Base-by-base conservation (phyloP, 2,329 filamentous ascomycete species). In the Remersonia thermophila region DNA sequence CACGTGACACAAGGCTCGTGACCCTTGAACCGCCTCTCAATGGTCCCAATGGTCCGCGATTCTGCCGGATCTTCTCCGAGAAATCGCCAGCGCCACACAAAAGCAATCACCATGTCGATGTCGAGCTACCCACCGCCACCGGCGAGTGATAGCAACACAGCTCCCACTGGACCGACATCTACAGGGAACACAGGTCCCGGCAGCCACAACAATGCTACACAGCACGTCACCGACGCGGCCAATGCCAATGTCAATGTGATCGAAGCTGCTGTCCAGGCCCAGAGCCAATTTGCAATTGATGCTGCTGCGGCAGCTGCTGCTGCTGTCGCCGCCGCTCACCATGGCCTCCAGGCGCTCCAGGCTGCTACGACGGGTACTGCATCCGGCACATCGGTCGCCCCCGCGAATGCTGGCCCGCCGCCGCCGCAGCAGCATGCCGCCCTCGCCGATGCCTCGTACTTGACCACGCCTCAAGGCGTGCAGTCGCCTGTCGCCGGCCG, bases 11-110 rank as follows among this genome's bases (percentile, higher is more conserved):
- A n/a, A n/a, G n/a, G n/a, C n/a, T n/a, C n/a, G n/a, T n/a, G n/a
- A n/a, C n/a, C n/a, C n/a, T n/a, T n/a, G n/a, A n/a, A n/a, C n/a
- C n/a, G n/a, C n/a, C n/a, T n/a, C n/a, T n/a, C n/a, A n/a, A n/a
- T n/a, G n/a, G n/a, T 23, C 9, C 20, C 20, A 6, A 5, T 23
- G 5, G 5, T 27, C 40, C 40, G 40, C 32, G 36, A 49, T 46
- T 49, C 45, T 41, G 41, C 47, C 47, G 46, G 45, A 46, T 32
- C 46, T 49, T 46, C 45, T 28, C 46, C 46, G 45, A 47, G 40
- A 43, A 46, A 30, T 46, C 41, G 41, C 45, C 45, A 40, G 39
- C 36, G 37, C 34, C 34, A 26, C 27, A 20, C 27, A 31, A 26
- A 32, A 16, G 36, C 14, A 15, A 30, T 39, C 37, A n/a, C 27